Base-by-base conservation (phyloP, 2,329 filamentous ascomycete species). In the Fusarium gaditjirri region DNA sequence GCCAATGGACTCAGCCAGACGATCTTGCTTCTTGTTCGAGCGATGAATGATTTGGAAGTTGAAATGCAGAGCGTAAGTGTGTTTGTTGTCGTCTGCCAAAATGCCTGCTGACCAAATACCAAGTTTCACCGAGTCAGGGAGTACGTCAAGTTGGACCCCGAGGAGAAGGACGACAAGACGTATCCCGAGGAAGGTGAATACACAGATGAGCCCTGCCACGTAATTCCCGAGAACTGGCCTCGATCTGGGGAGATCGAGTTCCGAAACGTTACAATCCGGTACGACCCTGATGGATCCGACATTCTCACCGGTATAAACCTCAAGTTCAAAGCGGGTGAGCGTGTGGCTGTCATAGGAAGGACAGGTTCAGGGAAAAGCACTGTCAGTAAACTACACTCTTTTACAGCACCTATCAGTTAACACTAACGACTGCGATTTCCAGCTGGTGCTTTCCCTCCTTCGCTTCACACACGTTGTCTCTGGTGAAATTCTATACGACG, bases 291-390 rank as follows among this genome's bases (percentile, higher is more conserved):
- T 63, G 80, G 85, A 23, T 81, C 83, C 50, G 82, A 87, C 60
- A 85, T 89, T 44, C 80, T 89, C 23, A 85, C 85, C 29, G 78
- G 86, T 38, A 79, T 89, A 57, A 87, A 83, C 66, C 81, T 88
- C 47, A 83, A 82, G 38, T 86, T 88, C 68, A 83, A 81, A 17
- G 92, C 91, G 0, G 93, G 94, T 2, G 92, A 93, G 59, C 91
- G 92, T 55, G 93, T 93, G 2, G 94, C 93, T 1, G 86, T 97
- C 25, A 92, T 95, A 16, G 94, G 94, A 5, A 89, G 94, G 14
- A 97, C 94, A 0, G 91, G 93, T 0, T 94, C 92, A 8, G 94
- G 94, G 7, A 97, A 97, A 81, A 94, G 91, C 55, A 97, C 94
- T 0, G 87, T 95, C 78, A 79, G 85, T 79, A 47, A 25, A 35